Conservation (phyloP, 2,329 filamentous ascomycete species). For the Biscogniauxia mediterranea region DNA sequence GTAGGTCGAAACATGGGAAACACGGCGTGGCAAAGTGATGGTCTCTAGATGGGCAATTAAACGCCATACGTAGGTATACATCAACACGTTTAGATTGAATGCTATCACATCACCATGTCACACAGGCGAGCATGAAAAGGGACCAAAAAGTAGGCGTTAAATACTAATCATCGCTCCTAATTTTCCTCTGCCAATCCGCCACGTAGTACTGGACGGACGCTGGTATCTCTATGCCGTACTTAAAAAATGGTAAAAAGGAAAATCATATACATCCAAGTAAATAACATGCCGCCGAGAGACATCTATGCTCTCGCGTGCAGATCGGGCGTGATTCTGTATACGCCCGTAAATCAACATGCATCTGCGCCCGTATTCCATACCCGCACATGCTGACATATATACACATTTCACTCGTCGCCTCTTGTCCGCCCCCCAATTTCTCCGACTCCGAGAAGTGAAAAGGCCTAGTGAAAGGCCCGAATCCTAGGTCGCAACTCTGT, state of each 20-base stretch:
- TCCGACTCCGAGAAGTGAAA: background rate
- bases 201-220: slow-evolving; percentile 21
- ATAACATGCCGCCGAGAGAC: slow-evolving; percentile 14
- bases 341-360: background rate
- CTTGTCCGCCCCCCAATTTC: background rate
- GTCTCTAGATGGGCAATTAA: no score
- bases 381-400: background rate
- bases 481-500: background rate
- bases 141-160: background rate
- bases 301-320: slow-evolving; percentile 5
- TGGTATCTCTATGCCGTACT: slow-evolving; percentile 31
- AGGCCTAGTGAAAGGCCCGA: background rate
- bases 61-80: no score
- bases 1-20: background rate
- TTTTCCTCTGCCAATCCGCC: slow-evolving; percentile 29
- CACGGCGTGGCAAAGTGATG: background rate
- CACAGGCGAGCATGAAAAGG: no score
- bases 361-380: background rate
- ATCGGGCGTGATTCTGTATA: slow-evolving; percentile 1
- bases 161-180: slow-evolving; percentile 29
- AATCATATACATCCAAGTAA: slow-evolving; percentile 21
- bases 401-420: background rate
- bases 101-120: no score
- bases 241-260: background rate
- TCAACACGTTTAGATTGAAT: no score